Evolutionary conservation across 164 flowering plant genomes (phyloP).

Genomic region (Macadamia tetraphylla): DNA sequence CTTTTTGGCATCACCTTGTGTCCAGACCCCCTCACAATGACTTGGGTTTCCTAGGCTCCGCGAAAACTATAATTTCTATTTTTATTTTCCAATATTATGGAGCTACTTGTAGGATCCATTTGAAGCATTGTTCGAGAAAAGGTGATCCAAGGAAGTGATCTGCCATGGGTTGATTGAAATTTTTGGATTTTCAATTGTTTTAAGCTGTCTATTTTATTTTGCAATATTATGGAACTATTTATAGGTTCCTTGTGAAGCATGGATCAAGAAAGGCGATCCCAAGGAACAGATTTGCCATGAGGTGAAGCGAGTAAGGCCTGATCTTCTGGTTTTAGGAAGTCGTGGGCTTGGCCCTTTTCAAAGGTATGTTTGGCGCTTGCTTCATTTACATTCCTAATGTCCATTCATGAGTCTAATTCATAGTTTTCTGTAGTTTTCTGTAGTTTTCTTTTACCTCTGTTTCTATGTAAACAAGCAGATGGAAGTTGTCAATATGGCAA

Average conservation of each 20-base stretch:
- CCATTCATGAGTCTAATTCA: neutral
- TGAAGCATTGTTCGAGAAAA: neutral
- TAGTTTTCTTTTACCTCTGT: neutral
- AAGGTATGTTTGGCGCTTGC: conserved; percentile 38
- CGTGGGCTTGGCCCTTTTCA: conserved; percentile 97
- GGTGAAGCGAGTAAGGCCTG: conserved; percentile 69
- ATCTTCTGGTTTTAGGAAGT: conserved; percentile 81
- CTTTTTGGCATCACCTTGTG: too few species aligned
- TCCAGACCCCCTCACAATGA: too few species aligned
- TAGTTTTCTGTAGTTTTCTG: neutral
- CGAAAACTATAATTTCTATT: too few species aligned
- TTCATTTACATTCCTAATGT: neutral
- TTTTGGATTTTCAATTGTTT: neutral
- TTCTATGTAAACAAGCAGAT: neutral
- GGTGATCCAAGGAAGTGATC: neutral
- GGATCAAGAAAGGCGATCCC: conserved; percentile 89
- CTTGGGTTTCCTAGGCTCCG: too few species aligned
- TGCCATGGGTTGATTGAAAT: neutral
- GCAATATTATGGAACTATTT: conserved; percentile 1
- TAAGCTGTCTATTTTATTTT: neutral
- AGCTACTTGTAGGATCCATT: neutral
- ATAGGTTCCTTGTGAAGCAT: conserved; percentile 83
- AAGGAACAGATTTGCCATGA: conserved; percentile 81
- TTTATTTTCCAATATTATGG: neutral
- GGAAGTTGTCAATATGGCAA: too few species aligned